A percentile compares a stretch with the other conserved stretches of the same genome.
Conservation (phyloP, 169 alveolate genomes). For the Plasmodium knowlesi region DNA sequence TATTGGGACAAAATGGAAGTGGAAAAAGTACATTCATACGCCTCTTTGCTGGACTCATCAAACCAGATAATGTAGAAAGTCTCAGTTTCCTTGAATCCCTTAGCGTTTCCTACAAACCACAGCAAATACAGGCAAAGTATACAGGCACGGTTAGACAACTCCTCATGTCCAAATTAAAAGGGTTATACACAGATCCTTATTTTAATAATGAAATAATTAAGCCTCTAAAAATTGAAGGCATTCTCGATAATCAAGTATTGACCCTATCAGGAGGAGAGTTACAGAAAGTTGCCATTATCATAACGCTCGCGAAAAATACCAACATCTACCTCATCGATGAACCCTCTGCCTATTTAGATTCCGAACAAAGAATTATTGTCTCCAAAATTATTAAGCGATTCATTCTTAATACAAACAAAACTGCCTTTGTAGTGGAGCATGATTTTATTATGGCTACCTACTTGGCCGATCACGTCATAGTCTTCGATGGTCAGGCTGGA, state of each 20-base stretch:
- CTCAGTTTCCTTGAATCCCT: constrained; percentile 91
- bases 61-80: constrained; percentile 92
- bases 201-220: constrained; percentile 97
- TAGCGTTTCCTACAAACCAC: constrained; percentile 97
- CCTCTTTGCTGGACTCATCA: constrained; percentile 95
- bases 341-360: constrained; percentile 99
- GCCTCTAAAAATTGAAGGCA: constrained; percentile 95
- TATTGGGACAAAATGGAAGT: constrained; percentile 99
- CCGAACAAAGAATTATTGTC: constrained; percentile 99
- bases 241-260: constrained; percentile 96
- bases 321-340: constrained; percentile 99
- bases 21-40: constrained; percentile 99
- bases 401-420: constrained; percentile 96
- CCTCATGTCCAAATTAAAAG: constrained; percentile 92
- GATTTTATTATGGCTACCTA: constrained; percentile 99
- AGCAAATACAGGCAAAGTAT: constrained; percentile 97
- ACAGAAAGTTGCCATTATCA: constrained; percentile 97
- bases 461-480: constrained; percentile 99
- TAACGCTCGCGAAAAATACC: constrained; percentile 98
- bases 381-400: constrained; percentile 98
- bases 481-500: constrained; percentile 98
- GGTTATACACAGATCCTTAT: constrained; percentile 92
- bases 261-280: constrained; percentile 99
- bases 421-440: constrained; percentile 99
- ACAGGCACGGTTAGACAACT: constrained; percentile 97